Percentiles rank a stretch among this genome's conserved stretches.
These are phyloP conservation scores for Quambalaria eucalypti DNA, from an alignment of 1,284 basidiomycete species.

Conservation along the genomic window DNA sequence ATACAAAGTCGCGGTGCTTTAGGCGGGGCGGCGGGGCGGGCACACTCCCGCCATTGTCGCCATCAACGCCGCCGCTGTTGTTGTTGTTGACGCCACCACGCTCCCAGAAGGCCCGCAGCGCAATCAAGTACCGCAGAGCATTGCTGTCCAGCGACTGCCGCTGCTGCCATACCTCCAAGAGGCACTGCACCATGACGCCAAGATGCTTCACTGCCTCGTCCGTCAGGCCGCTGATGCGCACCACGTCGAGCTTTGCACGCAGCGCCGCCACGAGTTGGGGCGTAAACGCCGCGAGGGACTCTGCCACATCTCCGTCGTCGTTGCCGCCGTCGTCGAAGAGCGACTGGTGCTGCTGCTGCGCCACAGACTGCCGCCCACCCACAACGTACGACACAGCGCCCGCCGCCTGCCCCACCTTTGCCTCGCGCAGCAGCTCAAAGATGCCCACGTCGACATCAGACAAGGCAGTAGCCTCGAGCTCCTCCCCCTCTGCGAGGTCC, in stretches of 20 bases:
- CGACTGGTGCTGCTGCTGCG: not conserved
- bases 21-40: slow-evolving; percentile 48
- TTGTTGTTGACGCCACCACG: too few species aligned
- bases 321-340: not conserved
- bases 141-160: slow-evolving; percentile 74
- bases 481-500: not conserved
- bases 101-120: too few species aligned
- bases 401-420: not conserved
- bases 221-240: slow-evolving; percentile 53
- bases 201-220: slow-evolving; percentile 66
- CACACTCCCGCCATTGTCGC: too few species aligned
- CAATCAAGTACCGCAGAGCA: slow-evolving; percentile 53
- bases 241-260: slow-evolving; percentile 58
- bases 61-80: too few species aligned
- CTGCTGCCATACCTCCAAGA: slow-evolving; percentile 81
- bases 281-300: not conserved
- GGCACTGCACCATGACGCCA: slow-evolving; percentile 69
- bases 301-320: not conserved
- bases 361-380: too few species aligned
- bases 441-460: slow-evolving; percentile 6
- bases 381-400: not conserved
- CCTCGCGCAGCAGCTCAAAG: not conserved
- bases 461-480: slow-evolving; percentile 4
- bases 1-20: slow-evolving; percentile 81
- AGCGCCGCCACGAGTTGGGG: not conserved